Evolutionary conservation across 75 land plant species (phyloP).

Genomic region (Isoetes taiwanensis): DNA sequence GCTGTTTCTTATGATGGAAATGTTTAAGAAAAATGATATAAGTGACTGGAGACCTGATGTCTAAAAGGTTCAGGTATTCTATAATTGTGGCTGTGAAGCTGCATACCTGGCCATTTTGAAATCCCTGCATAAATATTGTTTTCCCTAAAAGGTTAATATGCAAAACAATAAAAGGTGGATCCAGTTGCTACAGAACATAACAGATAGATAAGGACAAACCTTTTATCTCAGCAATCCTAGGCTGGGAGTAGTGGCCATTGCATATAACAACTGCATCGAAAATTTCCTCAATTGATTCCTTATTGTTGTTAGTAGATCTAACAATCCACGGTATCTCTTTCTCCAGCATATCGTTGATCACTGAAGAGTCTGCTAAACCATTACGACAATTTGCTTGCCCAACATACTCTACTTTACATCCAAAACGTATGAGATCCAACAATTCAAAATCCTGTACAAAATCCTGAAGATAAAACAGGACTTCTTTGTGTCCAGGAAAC

Average conservation of each 20-base stretch:
- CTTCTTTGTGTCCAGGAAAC: constrained; percentile 78
- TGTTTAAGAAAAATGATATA: background rate
- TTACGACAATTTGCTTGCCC: background rate
- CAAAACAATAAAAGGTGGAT: background rate
- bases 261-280: constrained; percentile 93
- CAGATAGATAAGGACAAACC: constrained; percentile 26
- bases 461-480: constrained; percentile 40
- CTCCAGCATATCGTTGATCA: background rate
- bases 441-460: constrained; percentile 42
- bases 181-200: background rate
- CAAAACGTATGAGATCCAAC: constrained; percentile 31
- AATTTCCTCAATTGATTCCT: constrained; percentile 32
- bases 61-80: constrained; percentile 56
- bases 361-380: too few relatives aligned
- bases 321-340: constrained; percentile 35
- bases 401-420: constrained; percentile 34
- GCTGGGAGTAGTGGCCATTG: constrained; percentile 73
- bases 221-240: constrained; percentile 56
- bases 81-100: constrained; percentile 83
- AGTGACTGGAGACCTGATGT: constrained; percentile 32
- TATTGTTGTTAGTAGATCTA: constrained; percentile 8
- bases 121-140: constrained; percentile 32
- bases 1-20: background rate
- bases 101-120: constrained; percentile 74
- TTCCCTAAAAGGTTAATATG: background rate